Conservation (phyloP, 805 yeast genomes). For the Candida koratica region DNA sequence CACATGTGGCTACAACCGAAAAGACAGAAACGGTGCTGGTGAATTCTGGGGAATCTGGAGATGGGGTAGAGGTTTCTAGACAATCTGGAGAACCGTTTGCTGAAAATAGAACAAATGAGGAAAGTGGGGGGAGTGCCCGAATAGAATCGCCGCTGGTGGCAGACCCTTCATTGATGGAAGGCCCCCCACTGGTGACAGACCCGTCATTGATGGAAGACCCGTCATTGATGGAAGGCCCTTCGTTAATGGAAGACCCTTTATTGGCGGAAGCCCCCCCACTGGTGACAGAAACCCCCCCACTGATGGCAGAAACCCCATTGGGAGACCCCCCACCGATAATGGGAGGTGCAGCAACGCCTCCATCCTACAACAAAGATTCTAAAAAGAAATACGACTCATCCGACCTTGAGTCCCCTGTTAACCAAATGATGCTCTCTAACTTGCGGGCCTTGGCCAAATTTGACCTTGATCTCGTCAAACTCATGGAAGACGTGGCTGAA, state of each 20-base stretch:
- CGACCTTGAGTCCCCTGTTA: conserved; percentile 55
- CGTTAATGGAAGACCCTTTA: not conserved
- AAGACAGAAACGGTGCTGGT: not conserved
- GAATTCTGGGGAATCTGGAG: not conserved
- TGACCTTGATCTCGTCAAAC: conserved; percentile 59
- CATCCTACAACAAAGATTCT: not conserved
- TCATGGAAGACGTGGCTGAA: conserved; percentile 84
- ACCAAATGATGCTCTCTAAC: conserved; percentile 79
- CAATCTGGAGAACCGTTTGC: not conserved
- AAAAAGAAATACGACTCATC: conserved; percentile 20
- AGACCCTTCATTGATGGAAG: not conserved
- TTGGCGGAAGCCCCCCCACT: not conserved
- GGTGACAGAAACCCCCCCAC: not conserved
- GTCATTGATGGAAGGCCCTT: too few species aligned
- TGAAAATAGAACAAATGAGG: not conserved
- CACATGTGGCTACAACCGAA: not conserved
- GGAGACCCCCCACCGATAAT: not conserved
- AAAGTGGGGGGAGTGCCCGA: not conserved
- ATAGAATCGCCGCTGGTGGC: not conserved
- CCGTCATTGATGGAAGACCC: not conserved
- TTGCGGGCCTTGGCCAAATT: conserved; percentile 76
- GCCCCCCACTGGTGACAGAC: not conserved
- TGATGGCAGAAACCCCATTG: not conserved
- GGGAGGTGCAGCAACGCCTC: not conserved
- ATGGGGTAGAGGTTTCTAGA: not conserved